phyloP scores from a whole-genome alignment of 192 early-diverging fungal species.

The Rhizophagus sp. region DNA sequence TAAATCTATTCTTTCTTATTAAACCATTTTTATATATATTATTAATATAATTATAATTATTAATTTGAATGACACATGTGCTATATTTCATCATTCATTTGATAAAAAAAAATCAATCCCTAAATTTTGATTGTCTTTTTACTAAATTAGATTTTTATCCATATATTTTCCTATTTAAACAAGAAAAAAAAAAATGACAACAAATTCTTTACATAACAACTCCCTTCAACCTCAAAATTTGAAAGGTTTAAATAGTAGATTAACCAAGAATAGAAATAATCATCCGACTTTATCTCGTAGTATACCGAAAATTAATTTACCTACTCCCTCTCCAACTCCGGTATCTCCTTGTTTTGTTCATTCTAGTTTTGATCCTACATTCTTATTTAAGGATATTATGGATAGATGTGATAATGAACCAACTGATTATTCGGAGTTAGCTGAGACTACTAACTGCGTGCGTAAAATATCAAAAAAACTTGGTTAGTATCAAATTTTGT shows the following conservation, averaged over 20 bases:
- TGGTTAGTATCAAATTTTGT: constrained; percentile 32
- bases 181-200: background rate
- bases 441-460: constrained; percentile 69
- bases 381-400: background rate
- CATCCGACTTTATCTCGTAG: background rate
- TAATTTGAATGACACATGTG: too few relatives aligned
- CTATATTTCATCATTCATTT: too few relatives aligned
- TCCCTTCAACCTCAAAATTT: background rate
- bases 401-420: background rate
- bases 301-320: background rate
- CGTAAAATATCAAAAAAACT: constrained; percentile 72
- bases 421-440: constrained; percentile 38
- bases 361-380: constrained; percentile 18
- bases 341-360: constrained; percentile 26
- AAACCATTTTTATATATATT: too few relatives aligned
- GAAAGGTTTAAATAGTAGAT: background rate
- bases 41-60: too few relatives aligned
- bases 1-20: too few relatives aligned
- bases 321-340: constrained; percentile 20
- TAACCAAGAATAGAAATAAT: background rate
- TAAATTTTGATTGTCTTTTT: background rate
- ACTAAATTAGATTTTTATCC: background rate
- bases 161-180: background rate
- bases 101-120: too few relatives aligned
- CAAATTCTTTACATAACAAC: background rate